These are phyloP conservation scores for Spizellomyces punctatus DNA, from an alignment of 192 early-diverging fungal species.

Conservation along the genomic window DNA sequence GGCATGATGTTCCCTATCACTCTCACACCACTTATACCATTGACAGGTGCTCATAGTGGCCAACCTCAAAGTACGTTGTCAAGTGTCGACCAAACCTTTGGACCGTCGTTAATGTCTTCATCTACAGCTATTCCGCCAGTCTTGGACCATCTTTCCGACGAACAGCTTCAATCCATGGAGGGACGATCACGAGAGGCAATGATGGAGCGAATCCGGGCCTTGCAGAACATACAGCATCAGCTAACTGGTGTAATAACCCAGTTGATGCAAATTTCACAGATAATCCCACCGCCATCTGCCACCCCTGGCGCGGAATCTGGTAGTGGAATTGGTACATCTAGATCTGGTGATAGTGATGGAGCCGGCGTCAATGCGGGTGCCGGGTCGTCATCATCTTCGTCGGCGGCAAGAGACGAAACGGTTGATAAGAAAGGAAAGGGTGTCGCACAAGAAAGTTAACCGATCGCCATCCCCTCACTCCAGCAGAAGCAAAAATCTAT, in stretches of 20 bases:
- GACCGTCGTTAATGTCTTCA: background rate
- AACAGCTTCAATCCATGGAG: constrained; percentile 46
- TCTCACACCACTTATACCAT: constrained; percentile 40
- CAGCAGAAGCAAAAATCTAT: no score
- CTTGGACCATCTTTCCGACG: constrained; percentile 45
- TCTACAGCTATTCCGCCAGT: constrained; percentile 4
- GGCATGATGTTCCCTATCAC: constrained; percentile 34
- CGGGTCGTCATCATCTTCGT: no score
- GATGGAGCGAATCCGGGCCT: constrained; percentile 37
- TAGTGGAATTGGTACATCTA: background rate
- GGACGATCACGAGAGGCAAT: constrained; percentile 49
- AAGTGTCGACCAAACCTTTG: background rate
- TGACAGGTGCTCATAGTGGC: background rate
- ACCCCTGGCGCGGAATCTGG: background rate
- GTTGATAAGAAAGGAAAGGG: background rate
- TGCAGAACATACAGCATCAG: constrained; percentile 48
- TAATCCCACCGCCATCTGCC: constrained; percentile 9
- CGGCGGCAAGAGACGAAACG: background rate
- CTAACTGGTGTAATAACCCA: constrained; percentile 48
- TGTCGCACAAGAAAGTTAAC: no score
- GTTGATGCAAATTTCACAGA: constrained; percentile 45
- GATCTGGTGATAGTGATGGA: no score
- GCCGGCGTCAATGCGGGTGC: no score
- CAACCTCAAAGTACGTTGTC: background rate
- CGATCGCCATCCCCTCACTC: no score